A percentile compares a stretch with the other conserved stretches of the same genome.
phyloP scores from a whole-genome alignment of 306 rosid species.

The Cajanus cajan region DNA sequence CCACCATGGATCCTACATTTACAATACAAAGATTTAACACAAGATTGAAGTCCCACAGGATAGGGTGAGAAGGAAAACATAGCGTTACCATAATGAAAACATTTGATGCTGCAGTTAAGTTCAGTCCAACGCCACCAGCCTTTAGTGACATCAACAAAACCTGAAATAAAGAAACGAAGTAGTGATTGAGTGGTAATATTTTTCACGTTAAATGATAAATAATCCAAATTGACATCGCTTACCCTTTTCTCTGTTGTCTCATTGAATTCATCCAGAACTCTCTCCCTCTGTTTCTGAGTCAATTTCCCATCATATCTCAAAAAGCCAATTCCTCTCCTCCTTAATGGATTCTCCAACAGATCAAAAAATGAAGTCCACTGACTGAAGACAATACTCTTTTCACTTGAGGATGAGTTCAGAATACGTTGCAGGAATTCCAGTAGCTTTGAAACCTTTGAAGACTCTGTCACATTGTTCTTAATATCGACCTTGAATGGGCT shows the following conservation, averaged over 20 bases:
- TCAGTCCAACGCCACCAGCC: slow-evolving; percentile 97
- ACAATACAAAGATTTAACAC: slow-evolving; percentile 4
- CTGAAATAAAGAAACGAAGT: slow-evolving; percentile 46
- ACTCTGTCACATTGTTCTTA: slow-evolving; percentile 74
- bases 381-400: slow-evolving; percentile 80
- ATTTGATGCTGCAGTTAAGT: slow-evolving; percentile 84
- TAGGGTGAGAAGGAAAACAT: not conserved
- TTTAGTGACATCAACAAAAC: slow-evolving; percentile 73
- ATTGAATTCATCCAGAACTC: slow-evolving; percentile 67
- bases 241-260: slow-evolving; percentile 57
- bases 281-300: slow-evolving; percentile 70
- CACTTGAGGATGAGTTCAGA: slow-evolving; percentile 40
- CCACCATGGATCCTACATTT: slow-evolving; percentile 91
- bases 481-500: slow-evolving; percentile 62
- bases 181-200: not conserved
- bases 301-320: slow-evolving; percentile 72
- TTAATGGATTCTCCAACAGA: slow-evolving; percentile 70
- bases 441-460: slow-evolving; percentile 72
- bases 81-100: slow-evolving; percentile 73
- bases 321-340: slow-evolving; percentile 52
- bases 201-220: not conserved
- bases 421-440: slow-evolving; percentile 56
- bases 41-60: not conserved
- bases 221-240: slow-evolving; percentile 3
- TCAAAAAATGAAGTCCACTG: slow-evolving; percentile 85